Evolutionary conservation across 1,139 yeast genomes (phyloP), one percentile per base, ranked within the genome.

Genomic region (Scheffersomyces parashehatae): DNA sequence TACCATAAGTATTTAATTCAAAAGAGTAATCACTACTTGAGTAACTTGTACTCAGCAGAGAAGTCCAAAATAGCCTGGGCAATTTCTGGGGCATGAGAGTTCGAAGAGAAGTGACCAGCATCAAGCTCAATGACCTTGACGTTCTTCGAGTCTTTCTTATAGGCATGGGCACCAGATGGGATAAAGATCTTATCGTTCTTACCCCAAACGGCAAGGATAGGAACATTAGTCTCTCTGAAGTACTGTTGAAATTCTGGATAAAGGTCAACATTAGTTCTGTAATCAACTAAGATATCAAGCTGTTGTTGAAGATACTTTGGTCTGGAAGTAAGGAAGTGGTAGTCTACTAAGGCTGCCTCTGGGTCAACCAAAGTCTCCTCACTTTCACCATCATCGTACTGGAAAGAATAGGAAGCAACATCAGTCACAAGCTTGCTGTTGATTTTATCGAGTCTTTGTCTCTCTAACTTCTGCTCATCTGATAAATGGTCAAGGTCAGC

Each of bases 151-250:
- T 73, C 75, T 46, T 58, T 58, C 46, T 55, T 60, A 50, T 43
- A 72, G 9, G 74, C 72, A 36, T 60, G 59, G 14, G 71, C 73
- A 6, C 76, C 76, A n/a, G 53, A 58, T 9, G 46, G 43, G 4
- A 53, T 52, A 47, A 73, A 72, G 38, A 70, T 63, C 14, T 37
- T 37, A 46, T 73, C 79, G 41, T 71, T 67, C 39, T 63, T 60
- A n/a, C 79, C 79, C 79, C 79, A 73, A 15, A 56, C 51, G 4
- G 63, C 64, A 36, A 74, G 56, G 13, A 71, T 55, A 3, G 78
- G 78, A 12, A 70, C 58, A 36, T 65, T 51, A 2, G 67, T 47
- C 4, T 51, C 44, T 40, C 68, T 58, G 41, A 74, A 60, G 45
- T 52, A 70, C 36, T 63, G 42, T 29, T 73, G 77, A 50, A 72